Conservation (phyloP, 2,329 filamentous ascomycete genomes). For the Claviceps lovelessii region DNA sequence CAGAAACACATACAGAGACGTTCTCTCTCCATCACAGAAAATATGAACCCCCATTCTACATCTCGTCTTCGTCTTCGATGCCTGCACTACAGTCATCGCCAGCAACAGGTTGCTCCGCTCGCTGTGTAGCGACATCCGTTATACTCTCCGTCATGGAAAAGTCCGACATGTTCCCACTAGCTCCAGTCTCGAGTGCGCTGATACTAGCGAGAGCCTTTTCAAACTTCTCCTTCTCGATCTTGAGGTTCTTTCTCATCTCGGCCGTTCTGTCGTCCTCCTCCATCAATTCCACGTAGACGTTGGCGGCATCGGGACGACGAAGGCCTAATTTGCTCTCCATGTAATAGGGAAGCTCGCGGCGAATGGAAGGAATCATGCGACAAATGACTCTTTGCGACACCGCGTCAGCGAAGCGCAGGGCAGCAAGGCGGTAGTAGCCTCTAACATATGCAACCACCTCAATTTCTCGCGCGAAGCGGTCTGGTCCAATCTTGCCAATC, state of each 20-base stretch:
- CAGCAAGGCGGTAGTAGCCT: conserved; percentile 56
- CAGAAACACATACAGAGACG: neutral
- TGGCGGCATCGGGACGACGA: conserved; percentile 13
- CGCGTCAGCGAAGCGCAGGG: conserved; percentile 47
- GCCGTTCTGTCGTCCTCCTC: conserved; percentile 33
- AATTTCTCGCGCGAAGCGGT: conserved; percentile 46
- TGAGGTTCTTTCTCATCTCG: conserved; percentile 24
- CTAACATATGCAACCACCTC: conserved; percentile 48
- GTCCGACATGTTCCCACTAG: conserved; percentile 6
- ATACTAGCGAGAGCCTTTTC: conserved; percentile 32
- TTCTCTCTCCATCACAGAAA: neutral
- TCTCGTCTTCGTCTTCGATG: conserved; percentile 1
- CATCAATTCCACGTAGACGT: conserved; percentile 30
- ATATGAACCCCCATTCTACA: neutral
- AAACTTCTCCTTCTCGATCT: conserved; percentile 31
- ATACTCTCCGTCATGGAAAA: conserved; percentile 6
- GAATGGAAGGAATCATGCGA: conserved; percentile 32
- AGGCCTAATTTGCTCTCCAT: conserved; percentile 31
- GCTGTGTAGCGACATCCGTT: conserved; percentile 9
- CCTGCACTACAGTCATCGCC: neutral
- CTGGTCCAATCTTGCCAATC: conserved; percentile 34
- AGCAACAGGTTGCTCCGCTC: neutral
- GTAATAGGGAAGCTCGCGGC: conserved; percentile 24
- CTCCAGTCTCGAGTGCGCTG: conserved; percentile 25
- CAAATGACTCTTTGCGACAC: conserved; percentile 33